Conservation (phyloP, 805 yeast genomes). For the Candida broadrunensis region DNA sequence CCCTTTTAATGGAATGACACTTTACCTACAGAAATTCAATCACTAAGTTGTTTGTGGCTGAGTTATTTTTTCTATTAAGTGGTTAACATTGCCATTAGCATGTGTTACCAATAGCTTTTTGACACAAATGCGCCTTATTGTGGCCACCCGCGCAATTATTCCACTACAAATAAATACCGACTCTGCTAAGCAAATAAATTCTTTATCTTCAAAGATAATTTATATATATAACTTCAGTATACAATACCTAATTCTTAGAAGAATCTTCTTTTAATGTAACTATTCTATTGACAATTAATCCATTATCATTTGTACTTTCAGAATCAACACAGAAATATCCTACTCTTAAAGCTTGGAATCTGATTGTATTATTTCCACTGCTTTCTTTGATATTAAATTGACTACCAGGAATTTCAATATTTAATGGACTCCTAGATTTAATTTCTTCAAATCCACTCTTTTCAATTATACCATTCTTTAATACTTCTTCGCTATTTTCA, state of each 20-base stretch:
- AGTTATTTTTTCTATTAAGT: too few species aligned
- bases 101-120: too few species aligned
- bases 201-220: too few species aligned
- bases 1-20: too few species aligned
- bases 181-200: too few species aligned
- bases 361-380: constrained; percentile 66
- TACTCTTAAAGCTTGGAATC: constrained; percentile 97
- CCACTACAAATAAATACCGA: too few species aligned
- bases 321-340: constrained; percentile 93
- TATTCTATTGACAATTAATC: constrained; percentile 79
- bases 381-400: constrained; percentile 54
- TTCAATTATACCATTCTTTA: constrained; percentile 70
- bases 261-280: constrained; percentile 78
- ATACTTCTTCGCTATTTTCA: constrained; percentile 69
- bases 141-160: too few species aligned
- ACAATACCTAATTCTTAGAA: constrained; percentile 8
- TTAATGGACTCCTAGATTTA: constrained; percentile 71
- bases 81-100: too few species aligned
- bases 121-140: too few species aligned
- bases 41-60: too few species aligned
- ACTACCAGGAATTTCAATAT: constrained; percentile 52
- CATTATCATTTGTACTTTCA: constrained; percentile 61
- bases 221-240: neutral
- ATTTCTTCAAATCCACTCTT: constrained; percentile 62
- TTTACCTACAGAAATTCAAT: too few species aligned